phyloP scores from a whole-genome alignment of 1,139 yeast genomes.

The Pichia sp. region DNA sequence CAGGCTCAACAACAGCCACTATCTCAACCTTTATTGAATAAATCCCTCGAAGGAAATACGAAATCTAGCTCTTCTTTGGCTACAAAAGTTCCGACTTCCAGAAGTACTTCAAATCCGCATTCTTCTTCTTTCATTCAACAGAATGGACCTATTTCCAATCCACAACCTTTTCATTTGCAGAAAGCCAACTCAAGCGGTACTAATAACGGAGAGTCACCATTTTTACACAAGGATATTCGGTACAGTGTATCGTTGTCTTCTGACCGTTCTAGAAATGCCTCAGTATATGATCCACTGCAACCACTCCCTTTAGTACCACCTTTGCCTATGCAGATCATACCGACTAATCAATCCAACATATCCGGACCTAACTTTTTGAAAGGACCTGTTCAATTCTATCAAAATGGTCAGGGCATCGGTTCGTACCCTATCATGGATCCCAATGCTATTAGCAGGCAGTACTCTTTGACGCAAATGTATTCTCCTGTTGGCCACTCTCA shows the following conservation, averaged over 20 bases:
- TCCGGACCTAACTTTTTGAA: neutral
- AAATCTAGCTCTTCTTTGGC: neutral
- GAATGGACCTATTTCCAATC: slow-evolving; percentile 11
- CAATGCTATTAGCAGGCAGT: slow-evolving; percentile 8
- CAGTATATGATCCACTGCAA: slow-evolving; percentile 32
- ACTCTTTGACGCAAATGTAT: slow-evolving; percentile 13
- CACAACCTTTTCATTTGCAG: slow-evolving; percentile 2
- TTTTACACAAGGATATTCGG: slow-evolving; percentile 29
- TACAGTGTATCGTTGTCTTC: slow-evolving; percentile 27
- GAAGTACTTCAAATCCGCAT: neutral
- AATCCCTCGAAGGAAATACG: neutral
- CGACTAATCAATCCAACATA: neutral
- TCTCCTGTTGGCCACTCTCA: slow-evolving; percentile 9
- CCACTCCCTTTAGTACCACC: slow-evolving; percentile 20
- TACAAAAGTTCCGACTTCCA: neutral
- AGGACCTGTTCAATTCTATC: neutral
- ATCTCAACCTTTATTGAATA: neutral
- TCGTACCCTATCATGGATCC: slow-evolving; percentile 5
- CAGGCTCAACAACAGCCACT: neutral
- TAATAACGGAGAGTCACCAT: slow-evolving; percentile 17
- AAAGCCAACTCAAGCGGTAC: neutral
- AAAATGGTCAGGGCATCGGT: neutral
- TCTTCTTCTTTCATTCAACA: neutral
- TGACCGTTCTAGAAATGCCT: slow-evolving; percentile 28
- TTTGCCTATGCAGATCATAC: neutral